Conservation (phyloP, 441 rosid genomes). For the Erodium trifolium region DNA sequence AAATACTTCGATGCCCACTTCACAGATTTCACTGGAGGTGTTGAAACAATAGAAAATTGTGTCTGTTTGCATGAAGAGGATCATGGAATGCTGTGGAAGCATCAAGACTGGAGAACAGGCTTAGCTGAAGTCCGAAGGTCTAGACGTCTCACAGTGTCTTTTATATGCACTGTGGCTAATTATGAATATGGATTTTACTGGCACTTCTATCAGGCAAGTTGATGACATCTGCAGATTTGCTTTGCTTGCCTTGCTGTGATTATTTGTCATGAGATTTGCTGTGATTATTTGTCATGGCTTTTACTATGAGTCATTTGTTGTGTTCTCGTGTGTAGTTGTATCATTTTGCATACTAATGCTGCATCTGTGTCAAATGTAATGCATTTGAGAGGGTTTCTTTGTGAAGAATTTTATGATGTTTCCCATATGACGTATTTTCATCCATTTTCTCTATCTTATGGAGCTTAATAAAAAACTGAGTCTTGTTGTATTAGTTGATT, state of each 20-base stretch:
- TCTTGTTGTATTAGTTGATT: background rate
- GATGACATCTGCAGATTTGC: background rate
- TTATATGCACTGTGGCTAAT: conserved; percentile 44
- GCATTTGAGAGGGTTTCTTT: background rate
- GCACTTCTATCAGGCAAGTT: conserved; percentile 81
- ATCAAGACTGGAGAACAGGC: conserved; percentile 54
- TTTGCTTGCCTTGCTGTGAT: background rate
- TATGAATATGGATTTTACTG: conserved; percentile 46
- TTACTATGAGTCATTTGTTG: too few relatives aligned
- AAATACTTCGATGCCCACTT: conserved; percentile 89
- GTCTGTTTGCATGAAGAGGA: conserved; percentile 93
- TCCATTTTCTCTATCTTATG: background rate
- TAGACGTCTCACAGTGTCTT: conserved; percentile 38
- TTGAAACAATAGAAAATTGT: conserved; percentile 83
- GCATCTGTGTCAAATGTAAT: background rate
- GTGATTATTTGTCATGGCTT: background rate
- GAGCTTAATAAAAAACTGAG: background rate
- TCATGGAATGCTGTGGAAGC: conserved; percentile 62
- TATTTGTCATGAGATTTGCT: background rate
- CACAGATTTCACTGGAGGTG: conserved; percentile 83
- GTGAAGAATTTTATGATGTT: background rate
- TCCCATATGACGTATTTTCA: background rate
- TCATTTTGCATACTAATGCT: background rate
- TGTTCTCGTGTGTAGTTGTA: background rate
- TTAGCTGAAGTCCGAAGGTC: conserved; percentile 46